Percentiles rank a stretch among this genome's conserved stretches.
phyloP scores from a whole-genome alignment of 1,139 yeast species.

The Pichia sp. region DNA sequence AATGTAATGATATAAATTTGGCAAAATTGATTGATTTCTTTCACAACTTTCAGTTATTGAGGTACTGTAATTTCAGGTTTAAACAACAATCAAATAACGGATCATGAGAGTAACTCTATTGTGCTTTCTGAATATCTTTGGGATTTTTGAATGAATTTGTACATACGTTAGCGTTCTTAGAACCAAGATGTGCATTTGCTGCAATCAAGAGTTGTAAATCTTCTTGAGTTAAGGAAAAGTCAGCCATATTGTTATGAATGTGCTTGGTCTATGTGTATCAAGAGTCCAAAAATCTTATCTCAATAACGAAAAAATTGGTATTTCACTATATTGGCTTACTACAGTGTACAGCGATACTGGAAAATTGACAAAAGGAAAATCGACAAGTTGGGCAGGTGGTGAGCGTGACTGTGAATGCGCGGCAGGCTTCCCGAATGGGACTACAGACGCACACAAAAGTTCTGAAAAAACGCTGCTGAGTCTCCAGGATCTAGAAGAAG shows the following conservation, averaged over 20 bases:
- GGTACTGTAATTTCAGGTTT: too few relatives aligned
- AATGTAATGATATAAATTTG: too few relatives aligned
- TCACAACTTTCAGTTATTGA: too few relatives aligned
- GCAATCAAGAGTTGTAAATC: conserved; percentile 99
- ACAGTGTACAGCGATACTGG: conserved; percentile 2
- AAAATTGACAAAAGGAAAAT: conserved; percentile 1
- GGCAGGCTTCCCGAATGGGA: not conserved
- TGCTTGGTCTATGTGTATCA: conserved; percentile 11
- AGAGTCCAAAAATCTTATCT: conserved; percentile 3
- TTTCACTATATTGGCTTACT: conserved; percentile 9
- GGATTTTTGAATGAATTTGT: not conserved
- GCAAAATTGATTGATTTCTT: too few relatives aligned
- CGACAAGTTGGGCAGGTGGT: not conserved
- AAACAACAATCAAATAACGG: too few relatives aligned
- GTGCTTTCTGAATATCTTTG: not conserved
- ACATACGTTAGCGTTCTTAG: conserved; percentile 98
- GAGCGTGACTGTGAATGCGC: not conserved
- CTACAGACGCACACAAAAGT: not conserved
- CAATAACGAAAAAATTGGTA: not conserved
- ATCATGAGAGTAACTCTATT: too few relatives aligned
- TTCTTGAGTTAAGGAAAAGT: conserved; percentile 64
- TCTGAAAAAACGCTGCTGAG: not conserved
- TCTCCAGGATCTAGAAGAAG: too few relatives aligned
- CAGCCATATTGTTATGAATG: conserved; percentile 26
- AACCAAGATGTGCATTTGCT: conserved; percentile 99